phyloP scores from a whole-genome alignment of 2,329 filamentous ascomycete genomes.

The Botrytis sinoallii region DNA sequence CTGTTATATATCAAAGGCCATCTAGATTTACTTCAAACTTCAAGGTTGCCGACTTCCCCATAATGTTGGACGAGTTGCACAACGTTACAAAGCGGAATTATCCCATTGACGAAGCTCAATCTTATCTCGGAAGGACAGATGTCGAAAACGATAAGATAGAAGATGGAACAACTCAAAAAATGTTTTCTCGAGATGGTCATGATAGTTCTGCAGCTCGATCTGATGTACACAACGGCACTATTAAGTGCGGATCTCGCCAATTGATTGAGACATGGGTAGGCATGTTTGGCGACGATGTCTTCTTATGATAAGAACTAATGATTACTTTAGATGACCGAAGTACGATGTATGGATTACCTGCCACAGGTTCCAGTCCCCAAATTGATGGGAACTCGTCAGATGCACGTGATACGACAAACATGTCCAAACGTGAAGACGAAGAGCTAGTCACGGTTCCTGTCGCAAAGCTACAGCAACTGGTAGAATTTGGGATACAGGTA shows the following conservation, averaged over 20 bases:
- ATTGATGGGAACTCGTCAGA: background rate
- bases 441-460: slow-evolving; percentile 9
- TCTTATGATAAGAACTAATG: background rate
- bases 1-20: background rate
- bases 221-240: background rate
- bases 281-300: background rate
- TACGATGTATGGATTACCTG: background rate
- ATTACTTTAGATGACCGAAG: background rate
- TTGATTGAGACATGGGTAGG: background rate
- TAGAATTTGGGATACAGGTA: background rate
- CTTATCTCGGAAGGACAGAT: background rate
- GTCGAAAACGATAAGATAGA: background rate
- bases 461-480: slow-evolving; percentile 7
- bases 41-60: background rate
- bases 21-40: too few species aligned
- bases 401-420: background rate
- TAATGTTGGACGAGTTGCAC: background rate
- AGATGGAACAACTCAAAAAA: background rate
- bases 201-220: too few species aligned
- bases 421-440: background rate
- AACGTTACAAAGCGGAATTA: background rate
- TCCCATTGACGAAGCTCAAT: background rate
- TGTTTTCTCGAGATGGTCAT: background rate
- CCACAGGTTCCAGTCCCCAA: background rate
- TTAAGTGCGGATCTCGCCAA: background rate